These are phyloP conservation scores for Apocynum venetum DNA, from an alignment of 257 asterid genomes.

Conservation along the genomic window DNA sequence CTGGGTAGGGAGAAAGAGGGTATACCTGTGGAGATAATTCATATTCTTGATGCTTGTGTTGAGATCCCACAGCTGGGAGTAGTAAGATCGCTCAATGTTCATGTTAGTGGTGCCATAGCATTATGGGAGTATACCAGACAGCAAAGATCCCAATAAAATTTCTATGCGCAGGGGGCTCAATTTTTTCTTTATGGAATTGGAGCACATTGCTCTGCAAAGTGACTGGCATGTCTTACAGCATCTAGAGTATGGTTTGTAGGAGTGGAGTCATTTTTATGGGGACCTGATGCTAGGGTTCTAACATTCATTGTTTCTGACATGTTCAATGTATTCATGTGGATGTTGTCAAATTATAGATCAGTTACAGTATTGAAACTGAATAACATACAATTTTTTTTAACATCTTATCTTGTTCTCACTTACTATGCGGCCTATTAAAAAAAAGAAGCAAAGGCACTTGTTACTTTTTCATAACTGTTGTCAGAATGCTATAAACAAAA, in stretches of 20 bases:
- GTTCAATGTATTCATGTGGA: background rate
- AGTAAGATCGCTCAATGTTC: constrained; percentile 92
- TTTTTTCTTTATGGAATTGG: background rate
- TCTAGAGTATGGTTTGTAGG: background rate
- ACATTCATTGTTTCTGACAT: background rate
- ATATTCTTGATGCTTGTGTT: constrained; percentile 79
- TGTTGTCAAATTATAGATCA: background rate
- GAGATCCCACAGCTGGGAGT: constrained; percentile 95
- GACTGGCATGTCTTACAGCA: background rate
- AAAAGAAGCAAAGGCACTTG: background rate
- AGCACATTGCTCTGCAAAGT: background rate
- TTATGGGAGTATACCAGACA: constrained; percentile 98
- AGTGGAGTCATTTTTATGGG: background rate
- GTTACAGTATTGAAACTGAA: background rate
- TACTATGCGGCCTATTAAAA: background rate
- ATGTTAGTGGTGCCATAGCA: constrained; percentile 96
- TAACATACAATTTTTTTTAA: background rate
- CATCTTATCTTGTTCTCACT: background rate
- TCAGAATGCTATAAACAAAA: background rate
- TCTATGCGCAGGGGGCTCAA: background rate
- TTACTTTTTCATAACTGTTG: background rate
- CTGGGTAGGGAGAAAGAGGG: constrained; percentile 97
- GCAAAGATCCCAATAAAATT: constrained; percentile 37
- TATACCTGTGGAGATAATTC: constrained; percentile 90
- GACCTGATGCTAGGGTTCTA: background rate